Percentiles rank a stretch among this genome's conserved stretches.
phyloP scores from a whole-genome alignment of 768 basidiomycete species.

The Suillus clintonianus region DNA sequence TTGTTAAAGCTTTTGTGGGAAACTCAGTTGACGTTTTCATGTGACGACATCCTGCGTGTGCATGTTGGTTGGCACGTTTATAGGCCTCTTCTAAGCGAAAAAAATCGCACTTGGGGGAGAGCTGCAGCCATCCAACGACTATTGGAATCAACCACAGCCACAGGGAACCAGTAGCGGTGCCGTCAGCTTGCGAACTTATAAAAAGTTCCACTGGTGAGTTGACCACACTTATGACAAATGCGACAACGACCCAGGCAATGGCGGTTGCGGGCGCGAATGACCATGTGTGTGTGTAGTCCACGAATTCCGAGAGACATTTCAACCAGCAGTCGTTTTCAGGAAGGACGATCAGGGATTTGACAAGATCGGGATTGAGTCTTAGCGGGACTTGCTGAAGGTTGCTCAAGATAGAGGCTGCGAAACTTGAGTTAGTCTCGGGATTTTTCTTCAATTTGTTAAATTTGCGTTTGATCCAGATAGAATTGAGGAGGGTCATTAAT shows the following conservation, averaged over 20 bases:
- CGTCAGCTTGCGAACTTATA: background rate
- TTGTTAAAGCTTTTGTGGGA: too few species aligned
- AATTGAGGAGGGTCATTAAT: conserved; percentile 42
- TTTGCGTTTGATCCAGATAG: conserved; percentile 39
- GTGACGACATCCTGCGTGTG: background rate
- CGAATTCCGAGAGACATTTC: conserved; percentile 26
- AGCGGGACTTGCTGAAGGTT: conserved; percentile 41
- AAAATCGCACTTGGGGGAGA: conserved; percentile 36
- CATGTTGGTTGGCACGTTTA: conserved; percentile 25
- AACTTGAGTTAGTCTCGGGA: conserved; percentile 10
- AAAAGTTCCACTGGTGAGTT: conserved; percentile 18
- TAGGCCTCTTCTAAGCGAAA: conserved; percentile 25
- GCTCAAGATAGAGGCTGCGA: conserved; percentile 32
- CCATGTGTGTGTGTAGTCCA: conserved; percentile 36
- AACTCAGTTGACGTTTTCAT: too few species aligned
- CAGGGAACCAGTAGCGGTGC: conserved; percentile 20
- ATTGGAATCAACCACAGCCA: conserved; percentile 41
- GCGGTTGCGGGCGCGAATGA: conserved; percentile 31
- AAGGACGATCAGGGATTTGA: conserved; percentile 37
- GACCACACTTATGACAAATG: conserved; percentile 33
- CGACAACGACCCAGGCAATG: conserved; percentile 37
- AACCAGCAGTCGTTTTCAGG: conserved; percentile 40
- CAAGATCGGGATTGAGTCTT: conserved; percentile 21
- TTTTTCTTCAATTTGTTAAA: conserved; percentile 29
- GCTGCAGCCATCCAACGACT: conserved; percentile 35